Evolutionary conservation across 345 rosid species (phyloP), one percentile per base, ranked within the genome.

Genomic region (Brassica incana): DNA sequence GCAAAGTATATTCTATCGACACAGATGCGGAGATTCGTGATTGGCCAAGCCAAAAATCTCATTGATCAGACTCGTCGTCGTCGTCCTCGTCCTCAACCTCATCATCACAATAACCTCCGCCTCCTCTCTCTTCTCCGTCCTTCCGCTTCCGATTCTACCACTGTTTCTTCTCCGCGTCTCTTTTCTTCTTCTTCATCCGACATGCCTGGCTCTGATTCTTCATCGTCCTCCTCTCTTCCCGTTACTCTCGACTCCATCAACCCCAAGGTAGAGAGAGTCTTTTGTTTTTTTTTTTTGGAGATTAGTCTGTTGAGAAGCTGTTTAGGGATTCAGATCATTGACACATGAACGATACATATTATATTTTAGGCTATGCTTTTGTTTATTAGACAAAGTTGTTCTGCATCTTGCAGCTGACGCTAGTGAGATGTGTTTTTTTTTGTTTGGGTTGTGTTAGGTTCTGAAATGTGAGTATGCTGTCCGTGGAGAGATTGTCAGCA

Each of bases 391-490:
- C 36, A 5, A 5, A 33, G 36, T 33, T 33, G 67, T 64, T 65
- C 4, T 71, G 45, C 45, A 7, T 67, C 36, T 33, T 33, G 36
- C 36, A 65, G 58, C 72, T 69, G 7, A 33, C 48, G 5, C 29
- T 62, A 72, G n/a, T 75, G 48, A 33, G 7, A 5, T 67, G 36
- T 33, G 5, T 33, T 45, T 76, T 43, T 8, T 45, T 76, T 43
- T 8, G 15, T 73, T 67, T 25, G 61, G 63, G 40, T 18, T 54
- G 63, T 59, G 14, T 20, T 84, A 93, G 98, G 95, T 93, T 80
- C 81, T 91, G 64, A 80, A 86, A 78, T 92, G 98, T 68, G 94
- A 92, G 77, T 95, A 95, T 86, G 98, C 98, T 79, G 99, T 95
- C 54, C 98, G 99, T 50, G 98, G 98, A 15, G 99, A 95, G 84